Evolutionary conservation across 2,329 filamentous ascomycete genomes (phyloP).

Genomic region (Chalaropsis thielavioides): DNA sequence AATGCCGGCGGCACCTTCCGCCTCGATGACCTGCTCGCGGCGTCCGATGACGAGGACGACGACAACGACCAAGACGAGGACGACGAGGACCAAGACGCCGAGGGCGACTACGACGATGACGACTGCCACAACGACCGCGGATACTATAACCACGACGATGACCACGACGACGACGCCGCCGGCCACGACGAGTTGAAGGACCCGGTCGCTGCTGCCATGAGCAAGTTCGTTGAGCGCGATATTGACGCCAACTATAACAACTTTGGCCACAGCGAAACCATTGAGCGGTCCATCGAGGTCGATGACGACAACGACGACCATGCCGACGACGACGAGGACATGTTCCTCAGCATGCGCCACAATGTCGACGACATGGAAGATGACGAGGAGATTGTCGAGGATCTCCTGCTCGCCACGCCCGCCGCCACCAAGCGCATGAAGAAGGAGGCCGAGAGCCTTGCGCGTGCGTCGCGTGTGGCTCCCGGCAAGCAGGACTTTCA

Average conservation of each 20-base stretch:
- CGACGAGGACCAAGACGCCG: conserved; percentile 22
- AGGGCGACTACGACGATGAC: conserved; percentile 26
- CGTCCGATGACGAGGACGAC: conserved; percentile 18
- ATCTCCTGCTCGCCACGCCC: conserved; percentile 37
- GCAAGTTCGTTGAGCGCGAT: conserved; percentile 17
- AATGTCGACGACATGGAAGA: conserved; percentile 30
- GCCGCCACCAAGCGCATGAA: conserved; percentile 39
- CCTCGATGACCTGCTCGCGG: conserved; percentile 18
- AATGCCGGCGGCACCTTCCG: conserved; percentile 20
- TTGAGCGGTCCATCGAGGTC: conserved; percentile 25
- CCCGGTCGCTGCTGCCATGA: conserved; percentile 20
- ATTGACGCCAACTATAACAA: conserved; percentile 16
- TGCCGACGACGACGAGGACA: conserved; percentile 33
- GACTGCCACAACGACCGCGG: conserved; percentile 28
- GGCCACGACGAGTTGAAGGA: conserved; percentile 29
- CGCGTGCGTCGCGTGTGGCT: conserved; percentile 30
- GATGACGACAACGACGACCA: conserved; percentile 28
- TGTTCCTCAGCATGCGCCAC: conserved; percentile 37
- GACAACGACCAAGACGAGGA: conserved; percentile 22
- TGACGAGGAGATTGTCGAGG: conserved; percentile 16
- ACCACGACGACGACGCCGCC: conserved; percentile 25
- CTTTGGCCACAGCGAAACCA: conserved; percentile 5
- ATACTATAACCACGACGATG: conserved; percentile 29
- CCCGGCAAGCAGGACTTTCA: conserved; percentile 42
- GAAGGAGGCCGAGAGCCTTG: conserved; percentile 42